Base-by-base conservation (phyloP, 768 basidiomycete genomes). In the Cystofilobasidium macerans region DNA sequence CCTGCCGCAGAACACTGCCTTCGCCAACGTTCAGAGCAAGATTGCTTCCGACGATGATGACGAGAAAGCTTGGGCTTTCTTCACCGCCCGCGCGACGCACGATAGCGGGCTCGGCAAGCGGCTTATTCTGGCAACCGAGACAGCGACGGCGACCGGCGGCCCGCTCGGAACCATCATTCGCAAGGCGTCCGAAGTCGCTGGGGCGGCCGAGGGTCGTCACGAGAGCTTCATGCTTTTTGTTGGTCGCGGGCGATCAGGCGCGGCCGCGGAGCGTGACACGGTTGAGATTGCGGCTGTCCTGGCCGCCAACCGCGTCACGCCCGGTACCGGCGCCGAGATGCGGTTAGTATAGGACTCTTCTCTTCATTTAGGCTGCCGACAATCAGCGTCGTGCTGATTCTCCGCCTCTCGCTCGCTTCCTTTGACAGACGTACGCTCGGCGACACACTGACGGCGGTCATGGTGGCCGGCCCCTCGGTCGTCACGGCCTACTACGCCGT, bases 11-110 rank as follows among this genome's bases (percentile, higher is more conserved):
- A 43, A 26, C 38, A 28, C 32, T 9, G 33, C 43, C 24, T 28
- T 40, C 12, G 36, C 57, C 28, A 35, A 32, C 30, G 86, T 88
- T 7, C 80, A 85, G 71, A 84, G 80, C 14, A 81, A 81, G 8
- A 76, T 95, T 16, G 82, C 82, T 3, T 93, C 89, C 0, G 83
- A 87, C 26, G 87, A 87, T 1, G 89, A 89, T 0, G 93, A 97
- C 74, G 83, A 85, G 71, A 70, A 92, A 32, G 71, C 83, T 26
- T 93, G 91, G 89, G 78, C 81, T 0, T 82, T 81, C 47, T 87
- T 77, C 11, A 74, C 76, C 0, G 72, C 74, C 64, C 30, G 69
- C 71, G 14, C 69, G 76, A 14, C 65, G 56, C 1, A 62, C 71
- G 8, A 67, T 70, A 0, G 76, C 0, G 54, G 45, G 18, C 83